Evolutionary conservation across 345 rosid species (phyloP).

Genomic region (Crucihimalaya himalaica): DNA sequence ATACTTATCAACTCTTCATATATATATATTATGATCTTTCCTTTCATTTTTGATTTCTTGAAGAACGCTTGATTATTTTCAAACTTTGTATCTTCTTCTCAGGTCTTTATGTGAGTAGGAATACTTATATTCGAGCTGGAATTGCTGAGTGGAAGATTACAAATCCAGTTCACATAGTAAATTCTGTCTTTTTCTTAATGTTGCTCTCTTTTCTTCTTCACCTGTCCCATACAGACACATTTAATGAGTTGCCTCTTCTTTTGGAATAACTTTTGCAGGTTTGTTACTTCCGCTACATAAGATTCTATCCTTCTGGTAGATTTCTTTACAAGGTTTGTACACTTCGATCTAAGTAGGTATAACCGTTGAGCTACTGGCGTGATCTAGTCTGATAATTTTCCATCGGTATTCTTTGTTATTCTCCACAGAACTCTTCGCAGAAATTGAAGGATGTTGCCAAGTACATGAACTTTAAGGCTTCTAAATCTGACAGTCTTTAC

Average conservation of each 20-base stretch:
- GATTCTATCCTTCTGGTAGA: constrained; percentile 86
- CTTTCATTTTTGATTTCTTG: background rate
- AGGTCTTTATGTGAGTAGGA: constrained; percentile 97
- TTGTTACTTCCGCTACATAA: constrained; percentile 86
- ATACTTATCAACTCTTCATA: background rate
- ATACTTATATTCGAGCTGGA: constrained; percentile 88
- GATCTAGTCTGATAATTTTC: background rate
- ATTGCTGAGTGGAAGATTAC: constrained; percentile 83
- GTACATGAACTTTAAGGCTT: constrained; percentile 73
- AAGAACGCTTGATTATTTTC: background rate
- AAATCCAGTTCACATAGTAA: constrained; percentile 97
- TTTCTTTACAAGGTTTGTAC: constrained; percentile 82
- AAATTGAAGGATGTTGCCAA: constrained; percentile 83
- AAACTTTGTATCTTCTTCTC: constrained; percentile 29
- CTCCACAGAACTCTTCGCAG: constrained; percentile 83
- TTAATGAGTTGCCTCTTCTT: background rate
- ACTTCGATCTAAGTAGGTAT: background rate
- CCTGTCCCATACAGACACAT: constrained; percentile 11
- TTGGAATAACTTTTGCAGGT: constrained; percentile 51
- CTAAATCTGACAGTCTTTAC: constrained; percentile 70
- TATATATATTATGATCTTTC: background rate
- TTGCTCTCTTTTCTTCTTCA: background rate
- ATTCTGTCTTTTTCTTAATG: constrained; percentile 22
- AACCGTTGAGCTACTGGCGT: constrained; percentile 9
- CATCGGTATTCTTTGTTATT: background rate